Base-by-base conservation (phyloP, 768 basidiomycete species). In the Neoboletus magnificus region DNA sequence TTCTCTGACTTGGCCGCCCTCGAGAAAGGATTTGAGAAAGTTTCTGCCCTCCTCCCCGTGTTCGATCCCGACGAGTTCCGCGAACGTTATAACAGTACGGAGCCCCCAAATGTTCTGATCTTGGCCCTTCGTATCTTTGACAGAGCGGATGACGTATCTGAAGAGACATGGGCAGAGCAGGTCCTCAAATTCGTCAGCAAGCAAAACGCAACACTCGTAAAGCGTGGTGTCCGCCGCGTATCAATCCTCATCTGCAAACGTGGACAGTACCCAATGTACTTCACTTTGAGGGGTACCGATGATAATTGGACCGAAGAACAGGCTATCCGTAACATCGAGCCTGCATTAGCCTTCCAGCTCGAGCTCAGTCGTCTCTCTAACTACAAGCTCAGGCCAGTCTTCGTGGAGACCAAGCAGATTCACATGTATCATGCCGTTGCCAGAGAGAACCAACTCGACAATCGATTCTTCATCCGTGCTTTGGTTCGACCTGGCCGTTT, bases 341-440 rank as follows among this genome's bases (percentile, higher is more conserved):
- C 97, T 22, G 97, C 97, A 25, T 80, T 98, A 40, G 97, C 97
- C 30, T 98, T 92, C 84, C 97, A 98, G 74, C 81, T 99, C 48
- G 97, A 99, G 70, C 86, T 99, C 57, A 91, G 89, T 72, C 93
- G 97, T 44, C 82, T 99, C 53, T 96, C 94, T 16, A 91, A 95
- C 79, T 98, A 98, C 78, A 93, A 95, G 71, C 82, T 99, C 69
- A 90, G 84, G 39, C 96, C 97, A n/a, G 86, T 87, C 76, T 94
- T 95, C 69, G 93, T 93, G 45, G 94, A 98, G 74, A 90, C 92
- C 74, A 90, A 96, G 70, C 96, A 98, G 74, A 91, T 98, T 47
- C 97, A 98, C 74, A 91, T 99, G 66, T 98, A 99, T 74, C 93
- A 96, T 65, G 95, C 89, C 43, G 83, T 96, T 49, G 95, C 94